Percentiles rank a stretch among this genome's conserved stretches.
phyloP scores from a whole-genome alignment of 345 rosid genomes.

The Raphanus sativus region DNA sequence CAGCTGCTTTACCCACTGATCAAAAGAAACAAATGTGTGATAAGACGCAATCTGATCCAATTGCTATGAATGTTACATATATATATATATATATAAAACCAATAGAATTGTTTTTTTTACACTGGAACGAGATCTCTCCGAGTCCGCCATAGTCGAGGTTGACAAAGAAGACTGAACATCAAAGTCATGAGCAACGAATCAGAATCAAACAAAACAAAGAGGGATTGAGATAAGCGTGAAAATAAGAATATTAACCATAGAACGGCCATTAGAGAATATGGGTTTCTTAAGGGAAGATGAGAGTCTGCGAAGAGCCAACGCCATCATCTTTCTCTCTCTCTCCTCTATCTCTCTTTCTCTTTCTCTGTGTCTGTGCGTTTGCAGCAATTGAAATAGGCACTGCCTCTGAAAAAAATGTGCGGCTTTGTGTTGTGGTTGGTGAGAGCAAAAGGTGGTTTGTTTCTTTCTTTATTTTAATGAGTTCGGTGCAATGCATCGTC shows the following conservation, averaged over 20 bases:
- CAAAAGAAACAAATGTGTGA: neutral
- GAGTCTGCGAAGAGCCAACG: slow-evolving; percentile 71
- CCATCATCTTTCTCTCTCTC: slow-evolving; percentile 39
- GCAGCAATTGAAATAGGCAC: slow-evolving; percentile 6
- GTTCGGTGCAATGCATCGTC: slow-evolving; percentile 18
- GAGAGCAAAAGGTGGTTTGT: slow-evolving; percentile 20
- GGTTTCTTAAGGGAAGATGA: slow-evolving; percentile 53
- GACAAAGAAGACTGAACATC: slow-evolving; percentile 66
- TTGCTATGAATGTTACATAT: neutral
- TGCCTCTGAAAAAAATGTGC: neutral
- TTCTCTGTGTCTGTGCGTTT: neutral
- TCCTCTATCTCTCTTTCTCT: slow-evolving; percentile 9
- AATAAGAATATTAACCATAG: slow-evolving; percentile 42
- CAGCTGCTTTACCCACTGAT: slow-evolving; percentile 84
- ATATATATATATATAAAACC: neutral
- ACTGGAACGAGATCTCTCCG: slow-evolving; percentile 59
- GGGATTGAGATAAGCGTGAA: neutral
- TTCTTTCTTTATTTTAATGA: neutral
- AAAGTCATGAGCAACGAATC: neutral
- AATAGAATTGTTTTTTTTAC: slow-evolving; percentile 29
- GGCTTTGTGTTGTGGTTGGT: slow-evolving; percentile 36
- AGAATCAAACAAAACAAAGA: neutral
- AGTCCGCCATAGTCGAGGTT: slow-evolving; percentile 46
- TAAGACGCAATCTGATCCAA: slow-evolving; percentile 4
- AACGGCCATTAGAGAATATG: slow-evolving; percentile 45